Conservation (phyloP, 768 basidiomycete species). For the Mycena chlorophos region DNA sequence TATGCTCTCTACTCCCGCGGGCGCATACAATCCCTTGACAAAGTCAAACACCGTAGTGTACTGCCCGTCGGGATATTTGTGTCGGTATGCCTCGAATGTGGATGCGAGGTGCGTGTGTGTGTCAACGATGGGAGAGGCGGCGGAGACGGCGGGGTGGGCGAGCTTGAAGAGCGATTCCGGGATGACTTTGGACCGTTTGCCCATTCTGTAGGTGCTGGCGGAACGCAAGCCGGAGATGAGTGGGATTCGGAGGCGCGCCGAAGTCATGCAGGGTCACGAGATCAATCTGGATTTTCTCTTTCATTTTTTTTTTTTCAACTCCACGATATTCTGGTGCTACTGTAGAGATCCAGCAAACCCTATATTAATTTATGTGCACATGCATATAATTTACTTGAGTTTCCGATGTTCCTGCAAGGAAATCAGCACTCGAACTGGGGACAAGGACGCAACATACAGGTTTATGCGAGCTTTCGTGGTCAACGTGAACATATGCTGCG, state of each 20-base stretch:
- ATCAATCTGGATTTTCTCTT: too few species aligned
- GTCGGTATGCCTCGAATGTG: conserved; percentile 64
- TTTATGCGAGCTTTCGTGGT: conserved; percentile 58
- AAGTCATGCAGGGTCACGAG: too few species aligned
- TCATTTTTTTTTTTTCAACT: too few species aligned
- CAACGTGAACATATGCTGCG: conserved; percentile 58
- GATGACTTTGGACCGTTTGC: conserved; percentile 2
- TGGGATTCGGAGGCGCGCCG: not conserved
- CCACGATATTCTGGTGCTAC: too few species aligned
- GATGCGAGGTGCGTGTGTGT: conserved; percentile 85
- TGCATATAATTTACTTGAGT: not conserved
- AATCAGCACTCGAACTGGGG: not conserved
- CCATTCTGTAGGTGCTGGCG: conserved; percentile 7
- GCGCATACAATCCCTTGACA: conserved; percentile 58
- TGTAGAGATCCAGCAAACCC: too few species aligned
- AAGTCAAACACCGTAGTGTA: conserved; percentile 67
- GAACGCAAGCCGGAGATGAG: not conserved
- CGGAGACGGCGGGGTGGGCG: conserved; percentile 30
- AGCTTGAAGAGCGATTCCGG: conserved; percentile 37
- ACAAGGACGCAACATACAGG: conserved; percentile 10
- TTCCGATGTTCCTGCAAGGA: conserved; percentile 18
- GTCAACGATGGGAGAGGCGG: conserved; percentile 58
- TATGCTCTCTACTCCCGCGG: conserved; percentile 59
- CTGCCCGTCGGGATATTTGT: conserved; percentile 59
- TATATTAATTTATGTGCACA: too few species aligned